Evolutionary conservation across 805 yeast species (phyloP).

Genomic region (Wickerhamomyces strasburgensis): DNA sequence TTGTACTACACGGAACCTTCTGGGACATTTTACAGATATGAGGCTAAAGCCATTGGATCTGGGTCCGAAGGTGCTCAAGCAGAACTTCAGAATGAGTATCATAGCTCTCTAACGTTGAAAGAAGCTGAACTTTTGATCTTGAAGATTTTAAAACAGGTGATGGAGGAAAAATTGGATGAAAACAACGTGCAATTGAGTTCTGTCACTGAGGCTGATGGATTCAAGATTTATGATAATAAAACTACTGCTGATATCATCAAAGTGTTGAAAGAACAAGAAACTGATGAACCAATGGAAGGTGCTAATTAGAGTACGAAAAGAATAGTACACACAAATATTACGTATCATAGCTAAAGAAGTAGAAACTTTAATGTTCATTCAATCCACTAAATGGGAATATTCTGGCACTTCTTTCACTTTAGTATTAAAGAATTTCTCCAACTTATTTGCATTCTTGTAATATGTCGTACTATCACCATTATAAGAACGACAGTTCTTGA

Average conservation of each 20-base stretch:
- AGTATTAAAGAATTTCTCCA: slow-evolving; percentile 80
- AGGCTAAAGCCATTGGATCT: slow-evolving; percentile 98
- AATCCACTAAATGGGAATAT: slow-evolving; percentile 75
- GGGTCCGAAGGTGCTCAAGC: slow-evolving; percentile 99
- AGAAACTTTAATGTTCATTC: slow-evolving; percentile 12
- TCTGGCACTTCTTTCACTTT: slow-evolving; percentile 91
- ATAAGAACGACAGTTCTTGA: slow-evolving; percentile 87
- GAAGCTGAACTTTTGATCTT: slow-evolving; percentile 91
- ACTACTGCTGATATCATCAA: slow-evolving; percentile 80
- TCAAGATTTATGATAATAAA: slow-evolving; percentile 76
- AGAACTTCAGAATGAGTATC: slow-evolving; percentile 94
- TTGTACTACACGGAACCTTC: slow-evolving; percentile 98
- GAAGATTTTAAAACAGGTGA: slow-evolving; percentile 91
- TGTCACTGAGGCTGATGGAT: slow-evolving; percentile 83
- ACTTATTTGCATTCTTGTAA: slow-evolving; percentile 87
- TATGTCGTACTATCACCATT: slow-evolving; percentile 94
- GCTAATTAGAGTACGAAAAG: no score
- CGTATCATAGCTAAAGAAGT: slow-evolving; percentile 1
- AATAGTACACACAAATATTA: no score
- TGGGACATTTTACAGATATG: slow-evolving; percentile 95
- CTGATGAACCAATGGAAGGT: slow-evolving; percentile 33
- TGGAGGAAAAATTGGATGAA: slow-evolving; percentile 97
- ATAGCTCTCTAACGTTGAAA: slow-evolving; percentile 79
- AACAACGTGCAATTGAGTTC: slow-evolving; percentile 93
- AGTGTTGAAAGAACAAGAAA: slow-evolving; percentile 64